These are phyloP conservation scores for Fusarium buharicum DNA, from an alignment of 2,329 filamentous ascomycete species.

Conservation along the genomic window DNA sequence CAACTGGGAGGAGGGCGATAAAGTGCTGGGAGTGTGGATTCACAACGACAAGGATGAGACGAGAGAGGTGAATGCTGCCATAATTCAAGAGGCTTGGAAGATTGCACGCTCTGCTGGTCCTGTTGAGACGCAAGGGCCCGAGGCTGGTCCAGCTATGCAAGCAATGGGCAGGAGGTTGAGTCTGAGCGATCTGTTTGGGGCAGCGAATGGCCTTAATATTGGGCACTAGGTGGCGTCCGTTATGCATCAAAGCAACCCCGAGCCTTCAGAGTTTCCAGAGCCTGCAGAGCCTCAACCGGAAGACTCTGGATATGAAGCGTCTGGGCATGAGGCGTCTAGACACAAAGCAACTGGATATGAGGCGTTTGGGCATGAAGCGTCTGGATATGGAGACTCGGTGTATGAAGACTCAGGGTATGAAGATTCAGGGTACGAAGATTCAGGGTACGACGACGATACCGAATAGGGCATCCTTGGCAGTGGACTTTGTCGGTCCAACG, in stretches of 20 bases:
- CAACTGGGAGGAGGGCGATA: conserved; percentile 50
- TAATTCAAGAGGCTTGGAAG: conserved; percentile 58
- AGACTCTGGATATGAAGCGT: not conserved
- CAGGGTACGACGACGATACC: conserved; percentile 4
- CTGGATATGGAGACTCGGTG: not conserved
- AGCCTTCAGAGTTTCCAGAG: too few species aligned
- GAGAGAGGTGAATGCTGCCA: conserved; percentile 53
- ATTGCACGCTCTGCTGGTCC: conserved; percentile 48
- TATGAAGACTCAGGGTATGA: not conserved
- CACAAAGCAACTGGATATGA: not conserved
- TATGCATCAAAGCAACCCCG: conserved; percentile 5
- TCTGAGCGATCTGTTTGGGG: conserved; percentile 58
- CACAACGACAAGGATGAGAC: conserved; percentile 61
- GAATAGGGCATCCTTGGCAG: not conserved
- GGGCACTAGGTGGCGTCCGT: conserved; percentile 33
- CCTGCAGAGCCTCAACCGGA: not conserved
- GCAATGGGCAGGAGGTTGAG: conserved; percentile 58
- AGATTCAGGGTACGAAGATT: too few species aligned
- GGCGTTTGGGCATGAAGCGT: too few species aligned
- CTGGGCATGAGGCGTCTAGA: too few species aligned
- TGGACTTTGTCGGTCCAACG: not conserved
- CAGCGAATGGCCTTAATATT: conserved; percentile 40
- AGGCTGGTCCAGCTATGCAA: conserved; percentile 56
- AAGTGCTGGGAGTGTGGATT: conserved; percentile 65
- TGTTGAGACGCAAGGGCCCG: conserved; percentile 46